These are phyloP conservation scores for Cynara cardunculus DNA, from an alignment of 129 eudicot genomes.

Conservation along the genomic window DNA sequence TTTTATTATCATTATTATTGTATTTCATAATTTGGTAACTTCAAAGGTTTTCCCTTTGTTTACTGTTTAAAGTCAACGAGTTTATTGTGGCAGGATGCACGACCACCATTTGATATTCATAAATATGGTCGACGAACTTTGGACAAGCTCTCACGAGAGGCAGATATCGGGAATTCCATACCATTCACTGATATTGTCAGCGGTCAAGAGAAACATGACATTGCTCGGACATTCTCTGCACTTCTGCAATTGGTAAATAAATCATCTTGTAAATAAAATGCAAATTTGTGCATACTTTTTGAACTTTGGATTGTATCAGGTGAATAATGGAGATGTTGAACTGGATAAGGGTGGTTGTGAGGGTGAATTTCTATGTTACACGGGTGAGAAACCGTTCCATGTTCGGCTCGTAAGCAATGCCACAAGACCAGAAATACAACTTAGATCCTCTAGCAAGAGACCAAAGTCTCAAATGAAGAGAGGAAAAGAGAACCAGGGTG, in stretches of 20 bases:
- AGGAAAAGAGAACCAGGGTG: conserved; percentile 41
- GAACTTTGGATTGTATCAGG: conserved; percentile 37
- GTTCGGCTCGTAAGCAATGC: conserved; percentile 49
- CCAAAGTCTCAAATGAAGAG: conserved; percentile 46
- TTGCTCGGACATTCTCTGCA: conserved; percentile 90
- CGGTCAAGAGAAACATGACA: conserved; percentile 82
- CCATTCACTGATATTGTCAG: conserved; percentile 70
- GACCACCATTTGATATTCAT: conserved; percentile 88
- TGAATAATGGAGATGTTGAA: conserved; percentile 81
- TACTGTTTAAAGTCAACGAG: not conserved
- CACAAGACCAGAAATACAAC: conserved; percentile 45
- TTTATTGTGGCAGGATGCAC: conserved; percentile 60
- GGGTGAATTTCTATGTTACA: conserved; percentile 48
- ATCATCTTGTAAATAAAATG: not conserved
- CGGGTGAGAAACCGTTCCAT: conserved; percentile 64
- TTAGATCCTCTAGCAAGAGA: conserved; percentile 70
- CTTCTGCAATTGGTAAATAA: conserved; percentile 81
- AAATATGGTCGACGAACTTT: conserved; percentile 74
- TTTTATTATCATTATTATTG: not conserved
- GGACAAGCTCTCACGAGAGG: conserved; percentile 49
- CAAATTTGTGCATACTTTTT: not conserved
- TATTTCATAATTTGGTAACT: not conserved
- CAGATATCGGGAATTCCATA: conserved; percentile 31
- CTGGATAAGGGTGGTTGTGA: conserved; percentile 32
- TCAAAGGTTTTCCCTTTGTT: not conserved